Conservation (phyloP, 2,329 filamentous ascomycete genomes). For the Fusarium sp. region DNA sequence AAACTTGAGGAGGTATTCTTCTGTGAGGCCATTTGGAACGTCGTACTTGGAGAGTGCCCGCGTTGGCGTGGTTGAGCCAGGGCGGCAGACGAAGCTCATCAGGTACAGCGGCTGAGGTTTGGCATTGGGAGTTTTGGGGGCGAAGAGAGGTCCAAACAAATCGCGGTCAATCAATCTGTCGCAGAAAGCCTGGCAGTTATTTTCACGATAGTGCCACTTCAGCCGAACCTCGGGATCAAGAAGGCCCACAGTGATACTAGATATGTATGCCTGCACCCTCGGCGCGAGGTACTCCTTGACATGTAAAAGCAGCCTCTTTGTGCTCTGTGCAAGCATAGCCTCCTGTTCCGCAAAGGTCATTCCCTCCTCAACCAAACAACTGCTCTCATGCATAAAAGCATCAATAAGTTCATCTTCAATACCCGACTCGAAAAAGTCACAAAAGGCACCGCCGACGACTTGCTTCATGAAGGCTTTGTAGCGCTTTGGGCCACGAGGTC, state of each 20-base stretch:
- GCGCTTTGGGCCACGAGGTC: conserved; percentile 46
- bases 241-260: conserved; percentile 48
- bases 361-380: conserved; percentile 21
- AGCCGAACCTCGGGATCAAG: conserved; percentile 47
- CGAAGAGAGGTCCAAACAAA: conserved; percentile 49
- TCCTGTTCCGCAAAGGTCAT: conserved; percentile 25
- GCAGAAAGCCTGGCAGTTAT: conserved; percentile 57
- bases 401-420: conserved; percentile 49
- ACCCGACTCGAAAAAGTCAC: conserved; percentile 42
- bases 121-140: not conserved
- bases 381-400: conserved; percentile 45
- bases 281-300: conserved; percentile 45
- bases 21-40: conserved; percentile 55
- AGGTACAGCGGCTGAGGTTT: conserved; percentile 49
- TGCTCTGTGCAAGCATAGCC: conserved; percentile 19
- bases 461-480: conserved; percentile 57
- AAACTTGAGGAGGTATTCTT: conserved; percentile 58
- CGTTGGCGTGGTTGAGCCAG: conserved; percentile 40
- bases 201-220: conserved; percentile 49
- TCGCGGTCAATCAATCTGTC: conserved; percentile 51
- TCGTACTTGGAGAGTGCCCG: conserved; percentile 50
- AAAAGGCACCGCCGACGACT: conserved; percentile 55
- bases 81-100: conserved; percentile 57
- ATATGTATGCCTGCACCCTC: conserved; percentile 49
- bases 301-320: conserved; percentile 23